phyloP scores from a whole-genome alignment of 176 grass and related monocot species.

The Microstegium vimineum region DNA sequence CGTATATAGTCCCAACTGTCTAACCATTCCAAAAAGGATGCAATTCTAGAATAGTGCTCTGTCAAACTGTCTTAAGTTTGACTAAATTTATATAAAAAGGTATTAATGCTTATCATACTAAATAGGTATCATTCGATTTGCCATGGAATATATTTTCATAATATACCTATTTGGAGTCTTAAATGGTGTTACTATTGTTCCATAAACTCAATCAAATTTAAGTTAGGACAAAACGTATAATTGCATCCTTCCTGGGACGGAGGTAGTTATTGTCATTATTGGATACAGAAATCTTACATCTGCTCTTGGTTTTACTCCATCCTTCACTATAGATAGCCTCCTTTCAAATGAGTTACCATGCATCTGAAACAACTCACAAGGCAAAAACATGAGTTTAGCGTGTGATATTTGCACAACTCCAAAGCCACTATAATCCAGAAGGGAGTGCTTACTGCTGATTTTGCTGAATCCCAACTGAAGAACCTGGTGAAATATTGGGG shows the following conservation, averaged over 20 bases:
- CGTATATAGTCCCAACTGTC: neutral
- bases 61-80: neutral
- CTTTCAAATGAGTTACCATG: slow-evolving; percentile 97
- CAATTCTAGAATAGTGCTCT: neutral
- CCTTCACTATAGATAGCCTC: slow-evolving; percentile 79
- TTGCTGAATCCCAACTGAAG: slow-evolving; percentile 96
- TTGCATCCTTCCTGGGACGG: neutral
- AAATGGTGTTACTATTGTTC: neutral
- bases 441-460: slow-evolving; percentile 72
- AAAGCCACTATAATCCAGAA: slow-evolving; percentile 30
- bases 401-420: neutral
- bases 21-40: neutral
- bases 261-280: slow-evolving; percentile 10
- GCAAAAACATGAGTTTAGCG: slow-evolving; percentile 6
- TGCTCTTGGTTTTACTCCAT: slow-evolving; percentile 72
- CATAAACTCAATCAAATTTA: neutral
- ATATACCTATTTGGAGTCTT: neutral
- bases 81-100: neutral
- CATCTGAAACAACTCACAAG: slow-evolving; percentile 71
- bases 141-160: neutral
- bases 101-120: neutral
- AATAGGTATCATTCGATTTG: neutral
- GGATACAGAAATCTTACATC: slow-evolving; percentile 56
- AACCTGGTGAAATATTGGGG: slow-evolving; percentile 88
- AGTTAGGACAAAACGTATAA: neutral